These are phyloP conservation scores for Petunia hybrid DNA, from an alignment of 305 asterid species.

Conservation along the genomic window DNA sequence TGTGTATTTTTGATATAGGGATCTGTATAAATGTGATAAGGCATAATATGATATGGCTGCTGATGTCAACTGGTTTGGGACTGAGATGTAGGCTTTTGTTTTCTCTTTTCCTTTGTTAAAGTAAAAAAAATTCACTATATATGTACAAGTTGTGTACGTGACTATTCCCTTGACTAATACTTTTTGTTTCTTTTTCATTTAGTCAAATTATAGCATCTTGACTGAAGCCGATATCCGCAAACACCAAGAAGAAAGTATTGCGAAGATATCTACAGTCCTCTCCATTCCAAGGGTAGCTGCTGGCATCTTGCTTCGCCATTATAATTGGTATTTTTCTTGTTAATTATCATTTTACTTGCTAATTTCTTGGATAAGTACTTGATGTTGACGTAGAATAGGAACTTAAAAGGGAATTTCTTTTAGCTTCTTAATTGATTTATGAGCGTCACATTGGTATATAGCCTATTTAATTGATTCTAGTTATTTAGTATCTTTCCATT, in stretches of 20 bases:
- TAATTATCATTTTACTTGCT: slow-evolving; percentile 25
- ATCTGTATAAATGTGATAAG: no score
- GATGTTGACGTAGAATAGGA: not conserved
- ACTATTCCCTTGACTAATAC: no score
- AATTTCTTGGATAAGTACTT: not conserved
- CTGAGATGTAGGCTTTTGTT: no score
- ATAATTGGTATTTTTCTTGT: slow-evolving; percentile 71
- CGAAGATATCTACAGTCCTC: slow-evolving; percentile 78
- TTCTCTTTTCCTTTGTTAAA: no score
- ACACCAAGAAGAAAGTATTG: slow-evolving; percentile 80
- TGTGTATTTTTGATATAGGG: no score
- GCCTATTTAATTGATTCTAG: no score
- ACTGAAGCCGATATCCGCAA: slow-evolving; percentile 79
- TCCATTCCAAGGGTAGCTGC: slow-evolving; percentile 90
- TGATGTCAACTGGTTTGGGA: no score
- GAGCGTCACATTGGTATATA: no score
- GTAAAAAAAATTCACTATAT: no score
- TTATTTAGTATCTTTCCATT: not conserved
- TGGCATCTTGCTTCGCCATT: slow-evolving; percentile 86
- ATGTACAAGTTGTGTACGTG: no score
- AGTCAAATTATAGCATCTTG: slow-evolving; percentile 75
- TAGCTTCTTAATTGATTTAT: no score
- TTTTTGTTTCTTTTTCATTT: slow-evolving; percentile 29
- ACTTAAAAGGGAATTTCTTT: not conserved
- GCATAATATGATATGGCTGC: no score